Percentiles rank a stretch among this genome's conserved stretches.
phyloP scores from a whole-genome alignment of 2,329 filamentous ascomycete species.

The Diaporthe vexans region DNA sequence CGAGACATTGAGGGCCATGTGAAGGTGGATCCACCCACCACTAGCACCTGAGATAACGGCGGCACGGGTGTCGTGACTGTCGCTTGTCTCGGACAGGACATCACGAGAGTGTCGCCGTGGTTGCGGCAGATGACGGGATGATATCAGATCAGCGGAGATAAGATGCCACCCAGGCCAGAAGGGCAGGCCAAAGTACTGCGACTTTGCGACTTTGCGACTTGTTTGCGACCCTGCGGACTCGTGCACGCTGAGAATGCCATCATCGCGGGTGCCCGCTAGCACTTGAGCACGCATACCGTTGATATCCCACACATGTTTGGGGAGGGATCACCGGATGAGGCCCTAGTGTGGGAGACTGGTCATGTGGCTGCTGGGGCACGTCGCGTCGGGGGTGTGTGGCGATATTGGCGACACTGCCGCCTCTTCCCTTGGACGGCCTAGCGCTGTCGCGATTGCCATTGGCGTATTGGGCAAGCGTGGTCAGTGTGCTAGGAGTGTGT shows the following conservation, averaged over 20 bases:
- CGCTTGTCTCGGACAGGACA: conserved; percentile 34
- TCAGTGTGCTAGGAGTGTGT: not conserved
- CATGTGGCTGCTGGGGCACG: conserved; percentile 38
- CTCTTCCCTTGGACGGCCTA: conserved; percentile 34
- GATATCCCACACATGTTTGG: conserved; percentile 19
- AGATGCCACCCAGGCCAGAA: not conserved
- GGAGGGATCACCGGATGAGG: conserved; percentile 35
- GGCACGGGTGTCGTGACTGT: conserved; percentile 22
- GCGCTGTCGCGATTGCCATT: conserved; percentile 40
- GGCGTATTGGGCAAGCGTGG: conserved; percentile 10
- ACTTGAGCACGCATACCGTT: not conserved
- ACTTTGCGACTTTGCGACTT: conserved; percentile 32
- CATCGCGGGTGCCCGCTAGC: conserved; percentile 11
- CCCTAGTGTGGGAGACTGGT: conserved; percentile 37
- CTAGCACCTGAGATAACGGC: conserved; percentile 21
- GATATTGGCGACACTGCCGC: conserved; percentile 39
- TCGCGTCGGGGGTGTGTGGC: conserved; percentile 38
- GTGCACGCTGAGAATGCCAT: conserved; percentile 7
- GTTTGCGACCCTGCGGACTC: conserved; percentile 1
- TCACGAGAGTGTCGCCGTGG: conserved; percentile 34
- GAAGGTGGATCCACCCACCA: conserved; percentile 32
- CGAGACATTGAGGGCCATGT: conserved; percentile 32
- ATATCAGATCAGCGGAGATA: conserved; percentile 31
- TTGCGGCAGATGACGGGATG: conserved; percentile 31
- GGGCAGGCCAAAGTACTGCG: conserved; percentile 18